Conservation (phyloP, 305 asterid species). For the Rubia balearica region DNA sequence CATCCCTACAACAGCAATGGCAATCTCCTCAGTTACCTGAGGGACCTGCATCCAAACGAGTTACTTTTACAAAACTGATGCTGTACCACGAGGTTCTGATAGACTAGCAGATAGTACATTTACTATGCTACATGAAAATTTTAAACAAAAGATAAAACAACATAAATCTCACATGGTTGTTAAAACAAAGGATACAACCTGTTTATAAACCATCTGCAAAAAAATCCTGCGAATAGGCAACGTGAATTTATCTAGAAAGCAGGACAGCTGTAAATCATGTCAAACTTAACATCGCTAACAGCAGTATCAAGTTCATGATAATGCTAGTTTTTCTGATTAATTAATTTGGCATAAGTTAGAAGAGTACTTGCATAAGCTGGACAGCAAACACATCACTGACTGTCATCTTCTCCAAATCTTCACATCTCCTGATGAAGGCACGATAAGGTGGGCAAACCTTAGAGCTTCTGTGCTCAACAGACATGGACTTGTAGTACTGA, state of each 20-base stretch:
- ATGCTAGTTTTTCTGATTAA: neutral
- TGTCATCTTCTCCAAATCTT: constrained; percentile 77
- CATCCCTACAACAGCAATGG: constrained; percentile 74
- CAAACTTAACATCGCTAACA: neutral
- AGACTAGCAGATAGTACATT: neutral
- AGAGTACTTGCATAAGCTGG: constrained; percentile 91
- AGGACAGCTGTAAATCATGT: neutral
- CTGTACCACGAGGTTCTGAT: neutral
- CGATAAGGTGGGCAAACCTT: constrained; percentile 55
- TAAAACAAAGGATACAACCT: constrained; percentile 1
- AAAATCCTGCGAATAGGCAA: neutral
- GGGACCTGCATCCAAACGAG: constrained; percentile 54
- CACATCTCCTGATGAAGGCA: constrained; percentile 61
- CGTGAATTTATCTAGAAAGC: neutral
- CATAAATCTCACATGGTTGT: neutral
- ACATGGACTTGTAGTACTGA: constrained; percentile 55
- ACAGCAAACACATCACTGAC: constrained; percentile 80
- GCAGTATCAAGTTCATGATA: neutral
- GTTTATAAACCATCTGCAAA: neutral
- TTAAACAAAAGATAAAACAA: neutral
- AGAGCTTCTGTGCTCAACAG: constrained; percentile 31
- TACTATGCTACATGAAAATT: neutral
- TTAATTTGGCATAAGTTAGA: constrained; percentile 2
- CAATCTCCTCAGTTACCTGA: constrained; percentile 85
- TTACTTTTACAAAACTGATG: neutral